Conservation (phyloP, 345 rosid species). For the Eucalyptus tenuipes region DNA sequence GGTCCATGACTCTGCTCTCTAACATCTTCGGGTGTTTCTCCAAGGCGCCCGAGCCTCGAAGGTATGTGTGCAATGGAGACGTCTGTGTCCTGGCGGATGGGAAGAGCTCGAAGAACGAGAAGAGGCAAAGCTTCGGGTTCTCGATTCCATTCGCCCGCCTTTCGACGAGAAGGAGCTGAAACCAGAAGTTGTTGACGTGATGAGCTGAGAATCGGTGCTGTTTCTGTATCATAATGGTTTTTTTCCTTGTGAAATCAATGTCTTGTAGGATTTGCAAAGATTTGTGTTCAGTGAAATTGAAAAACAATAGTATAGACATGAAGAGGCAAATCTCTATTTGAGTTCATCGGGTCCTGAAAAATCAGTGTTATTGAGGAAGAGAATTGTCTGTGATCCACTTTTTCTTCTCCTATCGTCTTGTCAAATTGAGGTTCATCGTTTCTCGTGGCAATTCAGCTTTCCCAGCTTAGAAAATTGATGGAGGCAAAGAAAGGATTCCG, state of each 20-base stretch:
- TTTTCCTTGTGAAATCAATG: neutral
- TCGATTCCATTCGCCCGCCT: neutral
- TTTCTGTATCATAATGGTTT: neutral
- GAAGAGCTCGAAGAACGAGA: neutral
- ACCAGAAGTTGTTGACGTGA: neutral
- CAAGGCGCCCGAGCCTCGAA: slow-evolving; percentile 2
- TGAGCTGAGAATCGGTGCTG: neutral
- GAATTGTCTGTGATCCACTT: neutral
- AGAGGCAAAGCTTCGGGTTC: neutral
- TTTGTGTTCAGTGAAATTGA: neutral
- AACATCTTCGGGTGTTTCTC: slow-evolving; percentile 23
- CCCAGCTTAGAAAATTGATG: neutral
- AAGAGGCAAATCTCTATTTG: neutral
- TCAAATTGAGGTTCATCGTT: neutral
- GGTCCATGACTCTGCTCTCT: slow-evolving; percentile 12
- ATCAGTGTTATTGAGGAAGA: neutral
- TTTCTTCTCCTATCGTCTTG: neutral
- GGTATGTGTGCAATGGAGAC: slow-evolving; percentile 24
- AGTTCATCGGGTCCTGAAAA: neutral
- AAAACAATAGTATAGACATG: neutral
- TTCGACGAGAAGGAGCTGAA: neutral
- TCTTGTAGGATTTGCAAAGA: neutral
- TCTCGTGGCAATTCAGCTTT: neutral
- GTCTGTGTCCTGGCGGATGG: slow-evolving; percentile 11
- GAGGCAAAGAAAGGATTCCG: neutral